These are phyloP conservation scores for Astrephomene gubernaculifera DNA, from an alignment of 139 green algal genomes.

Conservation along the genomic window DNA sequence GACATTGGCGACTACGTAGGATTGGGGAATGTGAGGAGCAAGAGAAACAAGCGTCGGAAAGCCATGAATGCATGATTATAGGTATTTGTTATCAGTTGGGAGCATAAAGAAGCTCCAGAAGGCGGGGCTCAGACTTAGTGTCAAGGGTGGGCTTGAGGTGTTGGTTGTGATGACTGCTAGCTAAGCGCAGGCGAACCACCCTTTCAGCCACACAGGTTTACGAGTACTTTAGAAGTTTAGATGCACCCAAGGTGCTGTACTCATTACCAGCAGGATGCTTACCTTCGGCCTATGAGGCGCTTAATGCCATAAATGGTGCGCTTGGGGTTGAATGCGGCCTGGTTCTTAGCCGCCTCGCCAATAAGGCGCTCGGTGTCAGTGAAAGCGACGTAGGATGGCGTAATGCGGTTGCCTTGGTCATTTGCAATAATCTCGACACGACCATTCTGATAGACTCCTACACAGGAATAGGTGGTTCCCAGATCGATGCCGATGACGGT, in stretches of 20 bases:
- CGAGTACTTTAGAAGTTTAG: neutral
- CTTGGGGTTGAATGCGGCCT: conserved; percentile 93
- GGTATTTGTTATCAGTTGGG: too few species aligned
- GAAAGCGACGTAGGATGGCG: conserved; percentile 95
- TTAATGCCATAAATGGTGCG: conserved; percentile 98
- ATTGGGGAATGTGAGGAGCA: too few species aligned
- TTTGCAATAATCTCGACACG: conserved; percentile 96
- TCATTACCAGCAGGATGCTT: neutral
- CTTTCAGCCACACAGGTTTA: neutral
- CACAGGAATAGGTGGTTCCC: conserved; percentile 92
- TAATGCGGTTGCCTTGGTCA: conserved; percentile 94
- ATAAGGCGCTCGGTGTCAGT: conserved; percentile 95
- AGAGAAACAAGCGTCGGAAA: too few species aligned
- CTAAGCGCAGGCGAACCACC: neutral
- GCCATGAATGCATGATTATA: too few species aligned
- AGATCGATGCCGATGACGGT: conserved; percentile 83
- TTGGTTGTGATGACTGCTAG: neutral
- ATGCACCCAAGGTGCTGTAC: neutral
- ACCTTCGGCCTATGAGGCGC: conserved; percentile 91
- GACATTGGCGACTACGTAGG: too few species aligned
- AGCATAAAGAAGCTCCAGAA: neutral
- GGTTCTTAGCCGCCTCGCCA: conserved; percentile 94
- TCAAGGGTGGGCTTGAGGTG: too few species aligned
- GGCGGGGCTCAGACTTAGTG: neutral
- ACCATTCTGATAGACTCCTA: conserved; percentile 98